These are phyloP conservation scores for Suhomyces panamericanus DNA, from an alignment of 1,139 yeast species.

Conservation along the genomic window DNA sequence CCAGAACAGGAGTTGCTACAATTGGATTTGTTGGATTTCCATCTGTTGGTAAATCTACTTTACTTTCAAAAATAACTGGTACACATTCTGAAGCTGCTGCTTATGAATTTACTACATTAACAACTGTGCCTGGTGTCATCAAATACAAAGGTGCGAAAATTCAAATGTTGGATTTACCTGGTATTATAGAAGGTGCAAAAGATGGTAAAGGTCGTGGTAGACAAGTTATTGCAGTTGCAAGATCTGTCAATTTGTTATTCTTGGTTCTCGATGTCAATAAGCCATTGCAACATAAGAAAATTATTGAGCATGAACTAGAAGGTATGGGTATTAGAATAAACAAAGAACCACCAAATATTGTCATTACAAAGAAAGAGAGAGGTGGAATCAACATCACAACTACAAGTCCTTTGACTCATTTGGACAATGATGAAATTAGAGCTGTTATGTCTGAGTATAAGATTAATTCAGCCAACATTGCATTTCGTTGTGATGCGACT, in stretches of 20 bases:
- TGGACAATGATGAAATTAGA: constrained; percentile 88
- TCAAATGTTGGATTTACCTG: constrained; percentile 97
- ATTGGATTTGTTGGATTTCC: constrained; percentile 98
- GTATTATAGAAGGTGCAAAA: constrained; percentile 98
- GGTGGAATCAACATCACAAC: constrained; percentile 95
- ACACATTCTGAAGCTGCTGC: constrained; percentile 97
- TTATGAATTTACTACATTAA: constrained; percentile 93
- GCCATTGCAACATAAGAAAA: constrained; percentile 89
- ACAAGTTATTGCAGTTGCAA: constrained; percentile 97
- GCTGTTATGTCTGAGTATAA: constrained; percentile 96
- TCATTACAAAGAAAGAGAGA: constrained; percentile 86
- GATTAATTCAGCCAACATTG: constrained; percentile 94
- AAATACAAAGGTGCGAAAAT: constrained; percentile 96
- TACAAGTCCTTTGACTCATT: constrained; percentile 87
- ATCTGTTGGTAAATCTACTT: constrained; percentile 94
- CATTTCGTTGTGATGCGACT: constrained; percentile 95
- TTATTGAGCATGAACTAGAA: constrained; percentile 92
- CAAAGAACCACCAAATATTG: constrained; percentile 87
- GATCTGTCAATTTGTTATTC: constrained; percentile 90
- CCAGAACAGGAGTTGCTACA: constrained; percentile 95
- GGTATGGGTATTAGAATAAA: constrained; percentile 96
- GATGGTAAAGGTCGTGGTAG: constrained; percentile 99
- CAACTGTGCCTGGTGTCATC: constrained; percentile 96
- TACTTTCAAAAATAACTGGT: constrained; percentile 85
- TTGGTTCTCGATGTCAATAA: constrained; percentile 94